Conservation (phyloP, 2,329 filamentous ascomycete species). For the Pyrenochaeta sp. region DNA sequence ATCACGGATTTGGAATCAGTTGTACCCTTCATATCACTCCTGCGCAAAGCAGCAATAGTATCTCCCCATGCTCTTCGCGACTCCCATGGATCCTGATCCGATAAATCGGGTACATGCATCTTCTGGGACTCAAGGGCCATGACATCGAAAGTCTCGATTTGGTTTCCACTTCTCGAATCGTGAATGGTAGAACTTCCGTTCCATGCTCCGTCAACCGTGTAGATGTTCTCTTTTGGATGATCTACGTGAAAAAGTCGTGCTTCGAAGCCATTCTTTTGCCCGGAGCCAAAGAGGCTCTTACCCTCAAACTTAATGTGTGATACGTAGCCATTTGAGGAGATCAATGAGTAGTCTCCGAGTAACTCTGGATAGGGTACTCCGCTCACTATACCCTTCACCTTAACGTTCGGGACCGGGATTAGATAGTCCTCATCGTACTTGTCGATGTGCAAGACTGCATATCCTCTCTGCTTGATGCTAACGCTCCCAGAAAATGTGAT, state of each 20-base stretch:
- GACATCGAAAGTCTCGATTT: constrained; percentile 50
- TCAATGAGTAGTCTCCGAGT: constrained; percentile 51
- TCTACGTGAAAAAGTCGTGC: constrained; percentile 50
- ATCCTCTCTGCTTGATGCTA: constrained; percentile 58
- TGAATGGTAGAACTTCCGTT: constrained; percentile 50
- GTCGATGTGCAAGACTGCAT: constrained; percentile 55
- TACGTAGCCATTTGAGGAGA: constrained; percentile 53
- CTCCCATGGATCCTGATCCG: constrained; percentile 57
- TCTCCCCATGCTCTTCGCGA: constrained; percentile 54
- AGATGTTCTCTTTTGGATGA: constrained; percentile 45
- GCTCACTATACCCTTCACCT: constrained; percentile 55
- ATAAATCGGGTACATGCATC: constrained; percentile 37
- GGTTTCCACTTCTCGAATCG: constrained; percentile 42
- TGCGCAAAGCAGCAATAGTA: constrained; percentile 50
- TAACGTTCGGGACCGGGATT: constrained; percentile 56
- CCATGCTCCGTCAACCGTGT: constrained; percentile 54
- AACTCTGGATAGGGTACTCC: constrained; percentile 57
- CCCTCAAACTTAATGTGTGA: constrained; percentile 56
- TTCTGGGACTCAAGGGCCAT: constrained; percentile 26
- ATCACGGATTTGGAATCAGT: constrained; percentile 42
- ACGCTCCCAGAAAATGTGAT: constrained; percentile 57
- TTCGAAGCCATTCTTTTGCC: constrained; percentile 53
- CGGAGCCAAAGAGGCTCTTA: constrained; percentile 52
- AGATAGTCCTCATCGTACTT: constrained; percentile 56
- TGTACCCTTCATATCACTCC: constrained; percentile 53